Conservation (phyloP, 2,329 filamentous ascomycete species). For the Phialemonium atrogriseum region DNA sequence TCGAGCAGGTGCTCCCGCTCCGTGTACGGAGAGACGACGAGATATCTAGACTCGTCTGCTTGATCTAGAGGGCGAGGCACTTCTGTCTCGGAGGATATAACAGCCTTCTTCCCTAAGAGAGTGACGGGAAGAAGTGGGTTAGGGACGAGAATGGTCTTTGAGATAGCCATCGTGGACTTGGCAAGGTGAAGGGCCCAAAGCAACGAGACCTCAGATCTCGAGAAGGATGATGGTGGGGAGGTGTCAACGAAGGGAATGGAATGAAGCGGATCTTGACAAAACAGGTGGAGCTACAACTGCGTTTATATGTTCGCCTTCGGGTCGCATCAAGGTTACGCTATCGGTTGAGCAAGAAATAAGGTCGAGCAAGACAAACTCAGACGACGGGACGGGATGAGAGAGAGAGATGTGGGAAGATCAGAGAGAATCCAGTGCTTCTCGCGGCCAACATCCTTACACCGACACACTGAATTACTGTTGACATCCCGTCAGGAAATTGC, state of each 20-base stretch:
- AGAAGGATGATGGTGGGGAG: too few relatives aligned
- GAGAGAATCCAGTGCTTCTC: not conserved
- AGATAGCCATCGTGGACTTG: too few relatives aligned
- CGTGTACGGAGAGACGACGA: conserved; percentile 71
- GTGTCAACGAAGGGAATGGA: too few relatives aligned
- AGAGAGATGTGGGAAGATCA: not conserved
- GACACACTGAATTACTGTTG: conserved; percentile 7
- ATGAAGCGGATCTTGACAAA: too few relatives aligned
- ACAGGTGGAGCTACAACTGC: too few relatives aligned
- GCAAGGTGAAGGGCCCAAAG: too few relatives aligned
- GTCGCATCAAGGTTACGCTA: too few relatives aligned
- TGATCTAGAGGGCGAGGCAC: not conserved
- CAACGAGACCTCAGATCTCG: too few relatives aligned
- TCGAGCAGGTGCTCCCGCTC: conserved; percentile 64
- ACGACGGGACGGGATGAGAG: not conserved
- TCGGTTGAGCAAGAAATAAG: too few relatives aligned
- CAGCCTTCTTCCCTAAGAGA: conserved; percentile 14
- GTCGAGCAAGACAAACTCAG: not conserved
- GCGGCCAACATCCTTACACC: too few relatives aligned
- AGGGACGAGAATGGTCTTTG: too few relatives aligned
- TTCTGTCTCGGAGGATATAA: conserved; percentile 16
- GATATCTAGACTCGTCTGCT: conserved; percentile 19
- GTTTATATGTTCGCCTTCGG: too few relatives aligned
- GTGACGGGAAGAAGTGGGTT: conserved; percentile 11
- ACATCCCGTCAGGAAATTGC: conserved; percentile 13